Percentiles rank a stretch among this genome's conserved stretches.
phyloP scores from a whole-genome alignment of 257 asterid genomes.

The Schizonepeta tenuifolia region DNA sequence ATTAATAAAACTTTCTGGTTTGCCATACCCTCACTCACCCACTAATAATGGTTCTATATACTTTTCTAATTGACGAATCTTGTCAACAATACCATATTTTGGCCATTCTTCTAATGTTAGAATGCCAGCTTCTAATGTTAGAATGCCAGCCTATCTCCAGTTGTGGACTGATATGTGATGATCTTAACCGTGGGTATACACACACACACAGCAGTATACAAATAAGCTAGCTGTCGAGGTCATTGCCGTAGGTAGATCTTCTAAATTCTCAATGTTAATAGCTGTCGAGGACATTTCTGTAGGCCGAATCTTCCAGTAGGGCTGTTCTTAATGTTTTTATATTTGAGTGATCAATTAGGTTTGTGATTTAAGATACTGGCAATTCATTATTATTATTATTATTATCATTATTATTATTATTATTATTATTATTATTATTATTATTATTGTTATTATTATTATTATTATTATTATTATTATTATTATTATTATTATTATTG shows the following conservation, averaged over 20 bases:
- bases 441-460: background rate
- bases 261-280: background rate
- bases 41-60: background rate
- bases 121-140: background rate
- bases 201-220: background rate
- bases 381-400: background rate
- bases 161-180: background rate
- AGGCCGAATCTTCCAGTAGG: background rate
- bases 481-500: slow-evolving; percentile 9
- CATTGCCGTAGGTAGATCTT: background rate
- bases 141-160: background rate
- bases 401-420: slow-evolving; percentile 1
- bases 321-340: background rate
- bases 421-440: slow-evolving; percentile 3
- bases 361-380: slow-evolving; percentile 1
- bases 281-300: background rate
- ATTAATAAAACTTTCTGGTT: background rate
- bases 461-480: background rate
- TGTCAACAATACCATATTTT: background rate
- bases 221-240: background rate
- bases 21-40: background rate
- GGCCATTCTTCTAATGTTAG: background rate
- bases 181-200: background rate
- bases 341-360: background rate
- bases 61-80: background rate